Conservation (phyloP, 495 filamentous ascomycete species). For the Penicillium longicatenatum region DNA sequence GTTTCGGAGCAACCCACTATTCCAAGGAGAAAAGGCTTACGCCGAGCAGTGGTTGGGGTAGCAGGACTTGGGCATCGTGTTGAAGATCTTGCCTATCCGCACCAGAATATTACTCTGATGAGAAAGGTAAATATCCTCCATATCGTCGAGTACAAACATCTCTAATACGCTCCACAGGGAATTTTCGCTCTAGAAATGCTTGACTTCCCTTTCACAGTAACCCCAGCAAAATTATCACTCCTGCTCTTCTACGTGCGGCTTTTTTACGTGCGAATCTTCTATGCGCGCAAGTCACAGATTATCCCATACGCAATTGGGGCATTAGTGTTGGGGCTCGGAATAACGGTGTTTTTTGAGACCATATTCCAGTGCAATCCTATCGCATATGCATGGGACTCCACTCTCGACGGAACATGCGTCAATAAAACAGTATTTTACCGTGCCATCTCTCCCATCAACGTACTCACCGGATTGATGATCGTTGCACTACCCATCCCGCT, state of each 20-base stretch:
- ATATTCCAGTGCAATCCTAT: conserved; percentile 40
- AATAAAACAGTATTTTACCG: conserved; percentile 34
- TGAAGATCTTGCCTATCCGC: conserved; percentile 1
- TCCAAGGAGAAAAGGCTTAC: neutral
- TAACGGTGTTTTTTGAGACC: conserved; percentile 28
- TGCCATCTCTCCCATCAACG: conserved; percentile 31
- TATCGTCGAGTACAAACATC: neutral
- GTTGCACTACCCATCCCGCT: conserved; percentile 48
- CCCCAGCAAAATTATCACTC: conserved; percentile 26
- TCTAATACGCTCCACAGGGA: conserved; percentile 1
- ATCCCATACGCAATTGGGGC: conserved; percentile 36
- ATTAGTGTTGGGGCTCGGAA: conserved; percentile 25
- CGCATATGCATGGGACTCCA: conserved; percentile 30
- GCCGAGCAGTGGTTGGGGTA: conserved; percentile 7
- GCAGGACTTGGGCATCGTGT: conserved; percentile 13
- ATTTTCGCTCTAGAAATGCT: conserved; percentile 15
- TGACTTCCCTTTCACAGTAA: conserved; percentile 19
- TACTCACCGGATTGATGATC: conserved; percentile 38
- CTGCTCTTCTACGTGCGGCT: conserved; percentile 44
- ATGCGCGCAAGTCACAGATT: conserved; percentile 24
- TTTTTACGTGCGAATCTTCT: conserved; percentile 45
- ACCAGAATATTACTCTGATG: conserved; percentile 4
- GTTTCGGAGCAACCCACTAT: neutral
- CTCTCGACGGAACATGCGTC: conserved; percentile 27
- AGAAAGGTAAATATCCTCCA: conserved; percentile 9